Evolutionary conservation across 2,329 filamentous ascomycete species (phyloP).

Genomic region (Aspergillaceae sp.): DNA sequence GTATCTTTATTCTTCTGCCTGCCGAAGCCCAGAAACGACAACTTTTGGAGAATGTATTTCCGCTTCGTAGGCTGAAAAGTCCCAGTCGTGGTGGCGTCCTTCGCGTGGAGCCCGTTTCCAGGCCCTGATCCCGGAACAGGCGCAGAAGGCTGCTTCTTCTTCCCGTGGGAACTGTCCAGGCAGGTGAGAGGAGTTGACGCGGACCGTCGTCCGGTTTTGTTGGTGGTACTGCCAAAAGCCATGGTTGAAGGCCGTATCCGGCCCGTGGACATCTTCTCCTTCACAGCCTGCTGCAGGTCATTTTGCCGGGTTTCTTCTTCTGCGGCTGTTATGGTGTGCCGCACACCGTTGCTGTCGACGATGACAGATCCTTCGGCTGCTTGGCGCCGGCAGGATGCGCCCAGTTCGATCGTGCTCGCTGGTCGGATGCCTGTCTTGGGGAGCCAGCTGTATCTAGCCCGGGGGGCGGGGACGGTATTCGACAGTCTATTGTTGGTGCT

Average conservation of each 20-base stretch:
- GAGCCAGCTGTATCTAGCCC: not conserved
- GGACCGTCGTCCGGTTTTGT: too few relatives aligned
- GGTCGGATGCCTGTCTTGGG: not conserved
- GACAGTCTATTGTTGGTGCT: not conserved
- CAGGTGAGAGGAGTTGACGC: not conserved
- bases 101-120: too few relatives aligned
- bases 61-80: not conserved
- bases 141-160: not conserved
- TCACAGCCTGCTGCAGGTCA: constrained; percentile 16
- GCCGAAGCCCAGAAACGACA: constrained; percentile 1
- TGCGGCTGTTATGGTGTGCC: constrained; percentile 10
- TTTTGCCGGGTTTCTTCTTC: constrained; percentile 14
- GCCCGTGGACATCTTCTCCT: constrained; percentile 18
- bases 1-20: not conserved
- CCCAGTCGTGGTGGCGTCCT: too few relatives aligned
- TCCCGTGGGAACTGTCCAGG: not conserved
- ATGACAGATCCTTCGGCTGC: constrained; percentile 8
- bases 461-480: not conserved
- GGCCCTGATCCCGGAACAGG: too few relatives aligned
- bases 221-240: too few relatives aligned
- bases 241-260: constrained; percentile 1
- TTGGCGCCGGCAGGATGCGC: not conserved
- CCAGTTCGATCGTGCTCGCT: not conserved
- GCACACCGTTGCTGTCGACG: constrained; percentile 14
- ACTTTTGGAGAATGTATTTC: constrained; percentile 2